These are phyloP conservation scores for Leccinum pallidistipes DNA, from an alignment of 1,284 basidiomycete genomes.

Conservation along the genomic window DNA sequence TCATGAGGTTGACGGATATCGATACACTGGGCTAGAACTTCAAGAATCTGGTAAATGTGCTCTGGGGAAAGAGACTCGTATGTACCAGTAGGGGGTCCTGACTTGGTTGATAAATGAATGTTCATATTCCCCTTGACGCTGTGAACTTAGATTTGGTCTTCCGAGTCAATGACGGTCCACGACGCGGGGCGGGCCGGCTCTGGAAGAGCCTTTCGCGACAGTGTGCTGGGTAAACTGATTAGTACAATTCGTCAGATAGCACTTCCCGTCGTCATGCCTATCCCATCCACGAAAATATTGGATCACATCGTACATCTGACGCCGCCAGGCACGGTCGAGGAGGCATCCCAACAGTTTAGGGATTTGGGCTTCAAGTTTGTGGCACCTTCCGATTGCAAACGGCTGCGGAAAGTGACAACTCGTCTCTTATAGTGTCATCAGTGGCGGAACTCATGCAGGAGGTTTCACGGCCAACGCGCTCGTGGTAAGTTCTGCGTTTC, in stretches of 20 bases:
- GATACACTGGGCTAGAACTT: neutral
- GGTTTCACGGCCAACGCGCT: constrained; percentile 65
- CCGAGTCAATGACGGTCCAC: neutral
- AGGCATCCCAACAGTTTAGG: constrained; percentile 52
- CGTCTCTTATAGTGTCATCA: constrained; percentile 49
- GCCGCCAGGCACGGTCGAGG: constrained; percentile 55
- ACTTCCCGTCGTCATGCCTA: constrained; percentile 10
- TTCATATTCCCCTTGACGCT: neutral
- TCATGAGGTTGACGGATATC: neutral
- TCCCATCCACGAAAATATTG: constrained; percentile 47
- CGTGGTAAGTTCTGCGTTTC: constrained; percentile 42
- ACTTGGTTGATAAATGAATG: neutral
- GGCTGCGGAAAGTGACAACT: neutral
- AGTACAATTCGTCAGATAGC: neutral
- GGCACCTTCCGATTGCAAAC: neutral
- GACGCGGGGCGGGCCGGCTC: neutral
- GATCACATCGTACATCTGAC: constrained; percentile 73
- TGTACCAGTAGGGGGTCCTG: too few relatives aligned
- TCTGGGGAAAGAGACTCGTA: too few relatives aligned
- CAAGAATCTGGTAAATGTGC: neutral
- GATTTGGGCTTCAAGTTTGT: constrained; percentile 64
- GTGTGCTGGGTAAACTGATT: neutral
- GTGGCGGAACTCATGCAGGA: constrained; percentile 61
- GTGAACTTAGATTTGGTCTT: neutral
- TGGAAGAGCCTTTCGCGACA: neutral